A percentile compares a stretch with the other conserved stretches of the same genome.
Evolutionary conservation across 2,329 filamentous ascomycete genomes (phyloP).

Genomic region (Neurospora sp.): DNA sequence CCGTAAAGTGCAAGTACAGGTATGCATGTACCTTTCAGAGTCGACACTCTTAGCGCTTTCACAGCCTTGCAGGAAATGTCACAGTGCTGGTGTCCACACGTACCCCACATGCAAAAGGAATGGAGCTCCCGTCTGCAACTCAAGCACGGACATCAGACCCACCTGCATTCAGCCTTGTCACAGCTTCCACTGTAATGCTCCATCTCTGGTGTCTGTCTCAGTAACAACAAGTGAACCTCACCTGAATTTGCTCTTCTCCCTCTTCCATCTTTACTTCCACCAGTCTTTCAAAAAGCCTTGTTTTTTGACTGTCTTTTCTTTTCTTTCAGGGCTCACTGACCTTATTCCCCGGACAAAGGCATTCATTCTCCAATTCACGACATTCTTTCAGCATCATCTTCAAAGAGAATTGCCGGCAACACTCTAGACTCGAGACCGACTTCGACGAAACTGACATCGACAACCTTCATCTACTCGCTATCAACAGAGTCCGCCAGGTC

Average conservation of each 20-base stretch:
- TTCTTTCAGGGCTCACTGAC: background rate
- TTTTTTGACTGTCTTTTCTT: background rate
- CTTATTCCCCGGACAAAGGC: background rate
- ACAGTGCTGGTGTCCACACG: background rate
- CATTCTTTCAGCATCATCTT: background rate
- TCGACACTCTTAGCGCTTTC: background rate
- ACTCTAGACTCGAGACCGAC: background rate
- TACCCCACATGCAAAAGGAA: background rate
- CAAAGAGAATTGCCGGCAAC: background rate
- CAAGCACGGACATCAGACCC: background rate
- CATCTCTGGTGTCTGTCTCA: background rate
- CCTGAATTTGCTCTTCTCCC: background rate
- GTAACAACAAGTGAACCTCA: background rate
- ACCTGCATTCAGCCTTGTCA: background rate
- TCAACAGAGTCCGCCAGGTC: background rate
- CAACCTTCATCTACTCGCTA: background rate
- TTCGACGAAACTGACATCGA: background rate
- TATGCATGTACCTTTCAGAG: background rate
- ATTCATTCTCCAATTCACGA: background rate
- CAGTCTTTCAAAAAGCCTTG: background rate
- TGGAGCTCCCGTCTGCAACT: background rate
- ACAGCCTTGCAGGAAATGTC: background rate
- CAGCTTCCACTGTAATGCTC: background rate
- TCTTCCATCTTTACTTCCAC: background rate
- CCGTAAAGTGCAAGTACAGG: background rate